These are phyloP conservation scores for Kwoniella shivajii DNA, from an alignment of 1,284 basidiomycete species.

Conservation along the genomic window DNA sequence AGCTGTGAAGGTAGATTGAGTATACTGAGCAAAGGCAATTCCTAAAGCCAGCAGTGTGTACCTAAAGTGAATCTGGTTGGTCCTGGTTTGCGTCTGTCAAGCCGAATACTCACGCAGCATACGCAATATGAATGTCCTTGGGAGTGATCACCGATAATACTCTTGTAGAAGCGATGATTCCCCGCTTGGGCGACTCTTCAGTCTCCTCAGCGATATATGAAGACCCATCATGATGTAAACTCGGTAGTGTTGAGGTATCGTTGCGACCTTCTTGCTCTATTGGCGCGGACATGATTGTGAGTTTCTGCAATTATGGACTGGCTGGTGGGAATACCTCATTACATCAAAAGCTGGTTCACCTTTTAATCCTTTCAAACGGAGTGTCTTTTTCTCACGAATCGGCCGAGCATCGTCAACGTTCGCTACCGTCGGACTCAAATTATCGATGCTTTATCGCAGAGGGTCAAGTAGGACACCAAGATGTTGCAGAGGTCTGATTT, in stretches of 20 bases:
- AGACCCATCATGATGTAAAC: background rate
- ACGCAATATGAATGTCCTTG: slow-evolving; percentile 8
- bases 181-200: slow-evolving; percentile 2
- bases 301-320: too few relatives aligned
- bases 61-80: background rate
- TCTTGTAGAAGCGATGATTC: slow-evolving; percentile 3
- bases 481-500: too few relatives aligned
- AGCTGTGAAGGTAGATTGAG: slow-evolving; percentile 3
- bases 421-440: too few relatives aligned
- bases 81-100: background rate
- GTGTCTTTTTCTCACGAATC: too few relatives aligned
- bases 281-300: too few relatives aligned
- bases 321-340: too few relatives aligned
- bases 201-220: background rate
- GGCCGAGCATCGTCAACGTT: too few relatives aligned
- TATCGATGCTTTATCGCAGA: too few relatives aligned
- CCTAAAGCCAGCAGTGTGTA: slow-evolving; percentile 1
- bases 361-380: too few relatives aligned
- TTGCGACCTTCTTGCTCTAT: too few relatives aligned
- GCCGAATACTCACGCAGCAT: slow-evolving; percentile 2
- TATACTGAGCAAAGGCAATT: slow-evolving; percentile 12
- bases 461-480: too few relatives aligned
- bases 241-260: background rate
- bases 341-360: too few relatives aligned
- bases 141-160: slow-evolving; percentile 3